These are phyloP conservation scores for Corymbia maculata DNA, from an alignment of 345 rosid genomes.

Conservation along the genomic window DNA sequence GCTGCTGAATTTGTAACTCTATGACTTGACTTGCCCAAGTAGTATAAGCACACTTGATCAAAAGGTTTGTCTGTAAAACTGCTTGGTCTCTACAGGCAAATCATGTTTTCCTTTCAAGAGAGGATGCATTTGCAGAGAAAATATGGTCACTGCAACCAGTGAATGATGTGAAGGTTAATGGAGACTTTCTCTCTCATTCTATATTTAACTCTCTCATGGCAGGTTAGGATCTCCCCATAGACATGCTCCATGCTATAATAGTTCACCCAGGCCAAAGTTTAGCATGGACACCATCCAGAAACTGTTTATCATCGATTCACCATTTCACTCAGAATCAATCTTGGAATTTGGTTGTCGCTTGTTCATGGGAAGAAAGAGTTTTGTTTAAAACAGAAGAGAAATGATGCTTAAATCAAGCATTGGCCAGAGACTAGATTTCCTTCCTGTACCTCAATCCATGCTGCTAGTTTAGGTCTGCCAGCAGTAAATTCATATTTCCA, in stretches of 20 bases:
- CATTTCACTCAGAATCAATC: background rate
- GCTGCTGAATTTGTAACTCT: no score
- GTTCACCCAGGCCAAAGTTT: no score
- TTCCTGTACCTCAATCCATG: slow-evolving; percentile 61
- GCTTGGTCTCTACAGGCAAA: background rate
- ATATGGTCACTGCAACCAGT: background rate
- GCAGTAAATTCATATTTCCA: background rate
- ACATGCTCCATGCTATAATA: no score
- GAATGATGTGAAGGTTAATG: background rate
- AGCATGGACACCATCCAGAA: background rate
- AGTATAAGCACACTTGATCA: background rate
- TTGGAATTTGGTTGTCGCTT: background rate
- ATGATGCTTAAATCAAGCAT: background rate
- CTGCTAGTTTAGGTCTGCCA: slow-evolving; percentile 46
- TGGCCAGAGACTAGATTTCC: background rate
- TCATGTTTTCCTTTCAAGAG: background rate
- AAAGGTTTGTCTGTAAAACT: background rate
- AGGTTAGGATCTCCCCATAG: background rate
- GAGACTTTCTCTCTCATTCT: background rate
- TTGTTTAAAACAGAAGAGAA: background rate
- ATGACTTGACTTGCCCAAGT: background rate
- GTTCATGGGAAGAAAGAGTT: background rate
- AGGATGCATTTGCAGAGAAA: background rate
- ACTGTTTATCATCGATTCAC: background rate
- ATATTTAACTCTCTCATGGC: background rate